A percentile compares a stretch with the other conserved stretches of the same genome.
Evolutionary conservation across 2,329 filamentous ascomycete genomes (phyloP).

Genomic region (Aschersonia sp.): DNA sequence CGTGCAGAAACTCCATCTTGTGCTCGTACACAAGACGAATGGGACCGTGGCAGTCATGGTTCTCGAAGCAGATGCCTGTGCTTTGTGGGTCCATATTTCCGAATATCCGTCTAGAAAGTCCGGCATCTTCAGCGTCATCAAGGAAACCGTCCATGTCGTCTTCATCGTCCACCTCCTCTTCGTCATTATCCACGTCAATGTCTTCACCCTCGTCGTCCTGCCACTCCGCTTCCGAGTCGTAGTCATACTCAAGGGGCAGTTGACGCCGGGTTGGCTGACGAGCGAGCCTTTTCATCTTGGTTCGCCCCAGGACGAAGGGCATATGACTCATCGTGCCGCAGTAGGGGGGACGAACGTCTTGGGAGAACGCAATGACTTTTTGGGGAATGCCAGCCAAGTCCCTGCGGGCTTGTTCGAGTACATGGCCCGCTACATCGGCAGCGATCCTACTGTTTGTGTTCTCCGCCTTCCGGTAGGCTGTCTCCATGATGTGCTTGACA

Average conservation of each 20-base stretch:
- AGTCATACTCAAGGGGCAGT: constrained; percentile 64
- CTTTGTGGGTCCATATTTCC: constrained; percentile 59
- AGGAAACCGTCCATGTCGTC: constrained; percentile 84
- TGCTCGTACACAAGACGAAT: constrained; percentile 41
- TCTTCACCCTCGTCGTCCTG: constrained; percentile 61
- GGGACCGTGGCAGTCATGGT: constrained; percentile 30
- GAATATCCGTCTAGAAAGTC: constrained; percentile 39
- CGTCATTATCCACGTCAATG: constrained; percentile 50
- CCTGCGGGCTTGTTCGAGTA: constrained; percentile 17
- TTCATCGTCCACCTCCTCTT: constrained; percentile 59
- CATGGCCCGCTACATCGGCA: constrained; percentile 15
- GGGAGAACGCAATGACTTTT: constrained; percentile 47
- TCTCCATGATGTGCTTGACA: constrained; percentile 47
- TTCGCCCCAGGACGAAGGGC: constrained; percentile 26
- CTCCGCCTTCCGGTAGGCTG: constrained; percentile 32
- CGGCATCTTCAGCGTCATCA: constrained; percentile 67
- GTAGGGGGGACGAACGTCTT: constrained; percentile 56
- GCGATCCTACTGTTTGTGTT: constrained; percentile 20
- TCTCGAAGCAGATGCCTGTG: constrained; percentile 76
- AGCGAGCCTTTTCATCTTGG: constrained; percentile 35
- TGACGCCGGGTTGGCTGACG: constrained; percentile 36
- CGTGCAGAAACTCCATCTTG: constrained; percentile 60
- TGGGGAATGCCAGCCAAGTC: constrained; percentile 41
- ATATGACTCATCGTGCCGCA: constrained; percentile 56
- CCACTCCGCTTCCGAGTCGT: constrained; percentile 80